These are phyloP conservation scores for Ocimum tenuiflorum DNA, from an alignment of 257 asterid species.

Conservation along the genomic window DNA sequence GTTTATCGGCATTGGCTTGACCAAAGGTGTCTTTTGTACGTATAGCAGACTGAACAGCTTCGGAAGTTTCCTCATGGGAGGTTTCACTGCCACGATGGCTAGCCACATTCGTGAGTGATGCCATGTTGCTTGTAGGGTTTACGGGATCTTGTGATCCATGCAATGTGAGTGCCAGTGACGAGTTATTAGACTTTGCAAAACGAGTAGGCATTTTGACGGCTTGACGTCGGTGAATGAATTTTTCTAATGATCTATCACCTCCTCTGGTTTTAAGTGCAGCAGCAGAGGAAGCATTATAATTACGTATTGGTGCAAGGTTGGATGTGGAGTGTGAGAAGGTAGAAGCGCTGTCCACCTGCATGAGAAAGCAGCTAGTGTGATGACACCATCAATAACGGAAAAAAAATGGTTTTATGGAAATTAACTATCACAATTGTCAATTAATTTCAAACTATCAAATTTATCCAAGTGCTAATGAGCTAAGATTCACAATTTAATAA, in stretches of 20 bases:
- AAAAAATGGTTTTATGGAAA: not conserved
- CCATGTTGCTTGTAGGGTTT: constrained; percentile 36
- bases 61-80: constrained; percentile 37
- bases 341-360: constrained; percentile 56
- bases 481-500: too few relatives aligned
- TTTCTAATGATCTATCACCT: constrained; percentile 68
- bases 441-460: too few relatives aligned
- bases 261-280: constrained; percentile 92
- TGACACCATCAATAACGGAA: not conserved
- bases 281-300: constrained; percentile 44
- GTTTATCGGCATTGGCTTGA: constrained; percentile 41
- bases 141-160: constrained; percentile 52
- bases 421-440: too few relatives aligned
- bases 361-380: not conserved
- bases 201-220: constrained; percentile 61
- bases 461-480: too few relatives aligned
- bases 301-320: constrained; percentile 37
- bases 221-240: constrained; percentile 53
- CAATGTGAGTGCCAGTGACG: constrained; percentile 39
- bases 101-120: constrained; percentile 36
- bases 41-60: too few relatives aligned
- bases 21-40: too few relatives aligned
- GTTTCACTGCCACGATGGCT: constrained; percentile 30
- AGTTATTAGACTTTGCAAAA: constrained; percentile 43
- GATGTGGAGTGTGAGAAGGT: constrained; percentile 45